Percentiles rank a stretch among this genome's conserved stretches.
phyloP scores from a whole-genome alignment of 768 basidiomycete species.

The Russula olivacea region DNA sequence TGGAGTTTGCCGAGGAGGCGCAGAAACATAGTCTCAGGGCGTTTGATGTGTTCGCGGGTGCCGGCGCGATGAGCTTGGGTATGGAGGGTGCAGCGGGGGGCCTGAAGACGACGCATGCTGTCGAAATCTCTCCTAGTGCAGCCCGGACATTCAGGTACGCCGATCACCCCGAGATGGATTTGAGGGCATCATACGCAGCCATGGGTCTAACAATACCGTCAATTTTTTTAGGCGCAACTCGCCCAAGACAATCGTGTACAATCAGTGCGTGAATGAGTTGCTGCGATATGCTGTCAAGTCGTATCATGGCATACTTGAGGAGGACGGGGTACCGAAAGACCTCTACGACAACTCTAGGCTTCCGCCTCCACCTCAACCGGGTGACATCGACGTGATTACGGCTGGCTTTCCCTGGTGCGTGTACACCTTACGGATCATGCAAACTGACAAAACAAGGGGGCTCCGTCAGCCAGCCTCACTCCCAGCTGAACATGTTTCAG shows the following conservation, averaged over 20 bases:
- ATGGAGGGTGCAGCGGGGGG: constrained; percentile 48
- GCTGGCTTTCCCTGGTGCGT: constrained; percentile 74
- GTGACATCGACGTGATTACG: constrained; percentile 54
- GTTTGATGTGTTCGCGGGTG: constrained; percentile 42
- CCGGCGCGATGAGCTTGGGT: constrained; percentile 57
- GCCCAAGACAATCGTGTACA: constrained; percentile 49
- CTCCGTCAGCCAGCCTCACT: constrained; percentile 62
- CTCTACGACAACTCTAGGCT: constrained; percentile 36
- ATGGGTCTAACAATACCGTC: constrained; percentile 1
- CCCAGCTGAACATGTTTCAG: constrained; percentile 63
- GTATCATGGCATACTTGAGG: constrained; percentile 31
- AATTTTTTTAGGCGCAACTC: constrained; percentile 44
- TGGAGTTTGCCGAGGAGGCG: constrained; percentile 32
- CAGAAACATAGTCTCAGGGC: constrained; percentile 29
- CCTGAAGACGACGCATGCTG: constrained; percentile 53
- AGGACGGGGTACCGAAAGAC: constrained; percentile 37
- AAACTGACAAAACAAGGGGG: neutral
- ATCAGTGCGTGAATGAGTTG: constrained; percentile 64
- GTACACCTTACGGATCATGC: neutral
- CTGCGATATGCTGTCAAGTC: constrained; percentile 53
- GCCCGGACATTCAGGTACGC: constrained; percentile 57
- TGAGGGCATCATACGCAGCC: neutral
- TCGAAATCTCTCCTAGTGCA: constrained; percentile 75
- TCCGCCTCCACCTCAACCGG: constrained; percentile 44
- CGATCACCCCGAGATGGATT: neutral